Evolutionary conservation across 345 rosid species (phyloP).

Genomic region (Salix caprea): DNA sequence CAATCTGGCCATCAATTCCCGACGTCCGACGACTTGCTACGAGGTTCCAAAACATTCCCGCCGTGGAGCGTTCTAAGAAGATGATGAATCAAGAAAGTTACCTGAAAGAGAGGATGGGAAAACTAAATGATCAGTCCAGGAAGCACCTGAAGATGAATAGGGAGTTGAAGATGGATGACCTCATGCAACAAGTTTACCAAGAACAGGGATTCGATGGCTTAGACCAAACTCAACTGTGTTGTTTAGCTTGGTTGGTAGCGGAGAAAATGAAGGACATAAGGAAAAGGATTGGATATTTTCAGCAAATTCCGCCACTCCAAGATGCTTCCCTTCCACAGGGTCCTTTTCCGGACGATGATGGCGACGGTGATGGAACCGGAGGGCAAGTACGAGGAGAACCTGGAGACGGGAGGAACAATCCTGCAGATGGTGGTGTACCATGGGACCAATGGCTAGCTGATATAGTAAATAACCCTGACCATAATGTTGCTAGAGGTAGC

Average conservation of each 20-base stretch:
- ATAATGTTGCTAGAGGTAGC: not conserved
- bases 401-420: not conserved
- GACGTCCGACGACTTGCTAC: slow-evolving; percentile 11
- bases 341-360: not conserved
- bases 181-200: slow-evolving; percentile 22
- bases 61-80: slow-evolving; percentile 27
- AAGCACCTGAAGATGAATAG: slow-evolving; percentile 17
- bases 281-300: slow-evolving; percentile 11
- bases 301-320: slow-evolving; percentile 6
- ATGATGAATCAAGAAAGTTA: slow-evolving; percentile 34
- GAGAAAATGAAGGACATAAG: slow-evolving; percentile 24
- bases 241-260: slow-evolving; percentile 18
- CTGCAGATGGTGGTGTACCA: not conserved
- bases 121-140: slow-evolving; percentile 15
- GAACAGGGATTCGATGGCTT: slow-evolving; percentile 9
- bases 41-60: slow-evolving; percentile 23
- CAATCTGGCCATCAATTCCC: slow-evolving; percentile 29
- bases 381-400: not conserved
- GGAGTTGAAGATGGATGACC: slow-evolving; percentile 9
- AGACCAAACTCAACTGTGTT: not conserved
- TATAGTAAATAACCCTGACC: not conserved
- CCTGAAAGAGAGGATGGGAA: slow-evolving; percentile 19
- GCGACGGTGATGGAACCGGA: not conserved
- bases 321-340: not conserved
- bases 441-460: slow-evolving; percentile 19